phyloP scores from a whole-genome alignment of 2,329 filamentous ascomycete genomes.

The Verticillium isaacii region DNA sequence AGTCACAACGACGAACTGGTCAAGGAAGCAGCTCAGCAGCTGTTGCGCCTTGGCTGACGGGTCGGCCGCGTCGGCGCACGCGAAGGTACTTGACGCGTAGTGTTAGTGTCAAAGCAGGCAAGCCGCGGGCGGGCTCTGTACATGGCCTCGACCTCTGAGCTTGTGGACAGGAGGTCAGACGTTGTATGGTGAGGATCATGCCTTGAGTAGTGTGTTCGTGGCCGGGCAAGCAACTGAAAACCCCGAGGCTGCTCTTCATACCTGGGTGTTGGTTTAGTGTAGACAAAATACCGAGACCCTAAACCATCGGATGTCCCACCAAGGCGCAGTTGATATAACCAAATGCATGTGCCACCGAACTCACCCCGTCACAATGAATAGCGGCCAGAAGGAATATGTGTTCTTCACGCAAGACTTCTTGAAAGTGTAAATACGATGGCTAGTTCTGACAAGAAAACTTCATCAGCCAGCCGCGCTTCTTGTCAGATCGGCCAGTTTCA shows the following conservation, averaged over 20 bases:
- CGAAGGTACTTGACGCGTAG: background rate
- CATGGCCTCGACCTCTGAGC: background rate
- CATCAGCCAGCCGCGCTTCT: no score
- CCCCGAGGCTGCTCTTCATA: background rate
- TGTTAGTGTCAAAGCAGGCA: background rate
- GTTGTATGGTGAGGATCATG: background rate
- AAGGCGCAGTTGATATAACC: no score
- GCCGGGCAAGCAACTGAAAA: background rate
- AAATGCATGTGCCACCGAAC: no score
- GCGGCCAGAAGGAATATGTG: no score
- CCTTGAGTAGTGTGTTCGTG: background rate
- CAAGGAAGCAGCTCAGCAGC: background rate
- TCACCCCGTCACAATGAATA: no score
- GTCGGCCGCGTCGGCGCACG: background rate
- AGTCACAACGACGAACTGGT: background rate
- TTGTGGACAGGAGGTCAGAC: background rate
- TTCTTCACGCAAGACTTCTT: no score
- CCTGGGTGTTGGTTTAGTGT: no score
- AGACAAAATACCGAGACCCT: no score
- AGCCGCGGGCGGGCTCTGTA: background rate
- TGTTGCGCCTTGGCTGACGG: background rate
- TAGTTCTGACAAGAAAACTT: no score
- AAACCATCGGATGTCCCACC: no score
- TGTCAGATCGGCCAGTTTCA: no score
- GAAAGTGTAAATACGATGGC: no score